These are phyloP conservation scores for Elaeis oleifera DNA, from an alignment of 202 grass and related monocot genomes.

Conservation along the genomic window DNA sequence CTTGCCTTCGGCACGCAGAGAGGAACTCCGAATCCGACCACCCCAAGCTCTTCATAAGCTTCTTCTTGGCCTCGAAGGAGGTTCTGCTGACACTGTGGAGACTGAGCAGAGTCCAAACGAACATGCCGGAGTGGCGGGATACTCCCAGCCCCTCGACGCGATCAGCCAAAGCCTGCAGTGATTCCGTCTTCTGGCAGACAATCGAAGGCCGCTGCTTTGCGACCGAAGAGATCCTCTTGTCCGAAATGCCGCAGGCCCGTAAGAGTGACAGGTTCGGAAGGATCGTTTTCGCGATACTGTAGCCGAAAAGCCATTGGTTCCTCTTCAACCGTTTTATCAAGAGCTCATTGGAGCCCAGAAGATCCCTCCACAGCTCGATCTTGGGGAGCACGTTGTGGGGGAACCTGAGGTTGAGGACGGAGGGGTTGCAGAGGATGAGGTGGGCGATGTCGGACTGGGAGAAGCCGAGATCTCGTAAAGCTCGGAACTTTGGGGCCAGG, in stretches of 20 bases:
- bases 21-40: constrained; percentile 3
- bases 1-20: not conserved
- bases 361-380: not conserved
- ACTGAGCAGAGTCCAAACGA: too few species aligned
- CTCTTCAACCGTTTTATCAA: constrained; percentile 1
- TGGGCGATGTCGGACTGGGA: too few species aligned
- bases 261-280: too few species aligned
- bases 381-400: not conserved
- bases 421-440: not conserved
- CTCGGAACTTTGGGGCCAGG: not conserved
- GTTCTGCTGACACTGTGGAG: too few species aligned
- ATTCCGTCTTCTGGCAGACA: too few species aligned
- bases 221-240: too few species aligned
- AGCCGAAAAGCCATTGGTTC: not conserved
- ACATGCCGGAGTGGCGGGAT: too few species aligned
- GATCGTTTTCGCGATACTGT: not conserved
- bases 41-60: constrained; percentile 10
- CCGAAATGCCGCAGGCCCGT: too few species aligned
- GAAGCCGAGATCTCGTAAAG: too few species aligned
- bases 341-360: constrained; percentile 1
- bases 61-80: not conserved
- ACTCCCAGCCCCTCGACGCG: too few species aligned
- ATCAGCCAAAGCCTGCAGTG: too few species aligned
- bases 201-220: too few species aligned
- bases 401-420: not conserved